These are phyloP conservation scores for Epichloe brachyelytri DNA, from an alignment of 2,329 filamentous ascomycete genomes.

Conservation along the genomic window DNA sequence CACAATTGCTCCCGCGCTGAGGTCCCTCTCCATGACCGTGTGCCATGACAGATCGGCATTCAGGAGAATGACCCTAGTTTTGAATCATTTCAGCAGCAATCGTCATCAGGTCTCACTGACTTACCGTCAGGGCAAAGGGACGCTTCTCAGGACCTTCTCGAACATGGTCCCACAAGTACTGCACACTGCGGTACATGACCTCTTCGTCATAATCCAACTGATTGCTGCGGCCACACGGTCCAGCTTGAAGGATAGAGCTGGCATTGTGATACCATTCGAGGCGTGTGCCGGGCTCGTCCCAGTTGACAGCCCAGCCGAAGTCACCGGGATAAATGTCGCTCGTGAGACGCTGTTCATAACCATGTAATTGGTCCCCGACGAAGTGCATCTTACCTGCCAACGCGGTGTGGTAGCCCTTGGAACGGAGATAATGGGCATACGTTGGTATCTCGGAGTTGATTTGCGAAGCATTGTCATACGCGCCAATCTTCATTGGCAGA, in stretches of 20 bases:
- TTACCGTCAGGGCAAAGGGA: slow-evolving; percentile 71
- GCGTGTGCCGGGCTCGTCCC: slow-evolving; percentile 76
- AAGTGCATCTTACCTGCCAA: slow-evolving; percentile 97
- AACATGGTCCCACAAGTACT: slow-evolving; percentile 84
- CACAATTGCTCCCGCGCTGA: background rate
- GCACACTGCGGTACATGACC: slow-evolving; percentile 81
- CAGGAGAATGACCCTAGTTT: background rate
- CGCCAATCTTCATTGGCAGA: slow-evolving; percentile 80
- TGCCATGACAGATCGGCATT: background rate
- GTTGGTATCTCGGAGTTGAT: slow-evolving; percentile 77
- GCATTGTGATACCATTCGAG: slow-evolving; percentile 97
- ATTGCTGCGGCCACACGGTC: slow-evolving; percentile 79
- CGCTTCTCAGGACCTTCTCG: slow-evolving; percentile 60
- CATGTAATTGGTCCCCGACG: slow-evolving; percentile 85
- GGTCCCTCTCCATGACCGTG: background rate
- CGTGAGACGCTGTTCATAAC: slow-evolving; percentile 86
- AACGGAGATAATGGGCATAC: slow-evolving; percentile 81
- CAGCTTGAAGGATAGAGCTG: slow-evolving; percentile 82
- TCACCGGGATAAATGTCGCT: slow-evolving; percentile 92
- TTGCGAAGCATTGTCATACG: slow-evolving; percentile 82
- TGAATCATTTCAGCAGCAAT: background rate
- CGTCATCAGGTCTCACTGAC: background rate
- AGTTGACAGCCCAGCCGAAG: slow-evolving; percentile 90
- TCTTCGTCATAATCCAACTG: slow-evolving; percentile 95
- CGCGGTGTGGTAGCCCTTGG: slow-evolving; percentile 77